Percentiles rank a stretch among this genome's conserved stretches.
Conservation (phyloP, 805 yeast genomes). For the Kodamaea nitidulidarum region DNA sequence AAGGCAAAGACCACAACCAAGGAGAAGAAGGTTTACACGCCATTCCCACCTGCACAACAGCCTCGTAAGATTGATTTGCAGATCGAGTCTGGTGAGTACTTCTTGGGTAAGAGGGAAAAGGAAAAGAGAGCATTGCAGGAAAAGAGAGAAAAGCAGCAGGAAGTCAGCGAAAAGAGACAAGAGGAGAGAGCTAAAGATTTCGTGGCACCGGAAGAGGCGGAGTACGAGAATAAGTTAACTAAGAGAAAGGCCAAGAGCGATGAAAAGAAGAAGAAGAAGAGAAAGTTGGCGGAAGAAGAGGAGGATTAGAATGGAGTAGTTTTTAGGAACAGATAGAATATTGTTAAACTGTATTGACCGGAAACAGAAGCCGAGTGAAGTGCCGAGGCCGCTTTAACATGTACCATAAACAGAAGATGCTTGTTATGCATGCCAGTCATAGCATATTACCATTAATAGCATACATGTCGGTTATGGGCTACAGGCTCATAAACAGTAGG, state of each 20-base stretch:
- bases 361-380: too few relatives aligned
- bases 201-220: constrained; percentile 79
- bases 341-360: too few relatives aligned
- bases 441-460: not conserved
- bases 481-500: too few relatives aligned
- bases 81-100: constrained; percentile 97
- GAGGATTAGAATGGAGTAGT: not conserved
- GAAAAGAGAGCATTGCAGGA: constrained; percentile 65
- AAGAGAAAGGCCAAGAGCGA: constrained; percentile 24
- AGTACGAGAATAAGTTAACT: constrained; percentile 39
- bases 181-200: constrained; percentile 73
- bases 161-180: constrained; percentile 59
- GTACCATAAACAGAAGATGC: not conserved
- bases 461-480: too few relatives aligned
- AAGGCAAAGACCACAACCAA: constrained; percentile 66
- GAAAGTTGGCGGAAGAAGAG: constrained; percentile 6
- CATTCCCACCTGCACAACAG: constrained; percentile 96
- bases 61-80: constrained; percentile 97
- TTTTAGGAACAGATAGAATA: too few relatives aligned
- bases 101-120: constrained; percentile 83
- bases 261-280: constrained; percentile 21
- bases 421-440: not conserved
- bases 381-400: too few relatives aligned
- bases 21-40: constrained; percentile 83
- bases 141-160: constrained; percentile 75